These are phyloP conservation scores for Salicornia ramosissima DNA, from an alignment of 148 eudicot species.

Conservation along the genomic window DNA sequence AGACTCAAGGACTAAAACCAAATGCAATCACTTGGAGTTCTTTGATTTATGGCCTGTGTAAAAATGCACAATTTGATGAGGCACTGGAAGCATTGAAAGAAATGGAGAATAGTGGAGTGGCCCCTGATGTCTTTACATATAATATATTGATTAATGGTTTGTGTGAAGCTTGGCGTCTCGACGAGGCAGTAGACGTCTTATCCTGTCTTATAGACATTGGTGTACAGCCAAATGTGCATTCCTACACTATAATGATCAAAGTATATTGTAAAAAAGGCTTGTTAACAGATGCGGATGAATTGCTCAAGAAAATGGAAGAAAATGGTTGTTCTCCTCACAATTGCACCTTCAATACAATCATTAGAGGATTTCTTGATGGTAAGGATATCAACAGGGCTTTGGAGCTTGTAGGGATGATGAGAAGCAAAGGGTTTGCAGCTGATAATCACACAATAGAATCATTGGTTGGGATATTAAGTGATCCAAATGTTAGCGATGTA, in stretches of 20 bases:
- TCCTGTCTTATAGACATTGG: too few relatives aligned
- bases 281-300: too few relatives aligned
- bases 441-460: constrained; percentile 17
- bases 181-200: constrained; percentile 19
- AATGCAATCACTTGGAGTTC: constrained; percentile 9
- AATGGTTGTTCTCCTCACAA: constrained; percentile 24
- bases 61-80: constrained; percentile 10
- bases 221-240: too few relatives aligned
- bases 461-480: constrained; percentile 3
- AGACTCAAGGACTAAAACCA: too few relatives aligned
- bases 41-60: constrained; percentile 23
- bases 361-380: constrained; percentile 11
- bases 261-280: constrained; percentile 21
- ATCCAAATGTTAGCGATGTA: background rate
- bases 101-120: constrained; percentile 14
- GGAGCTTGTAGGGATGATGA: constrained; percentile 26
- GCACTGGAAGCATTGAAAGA: constrained; percentile 7
- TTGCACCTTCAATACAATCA: constrained; percentile 17
- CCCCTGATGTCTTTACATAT: background rate
- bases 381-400: constrained; percentile 19
- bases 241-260: constrained; percentile 24
- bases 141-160: constrained; percentile 17
- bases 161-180: constrained; percentile 27
- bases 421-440: constrained; percentile 8
- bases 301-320: constrained; percentile 28